phyloP scores from a whole-genome alignment of 2,329 filamentous ascomycete species.

The Claviceps humidiphila region DNA sequence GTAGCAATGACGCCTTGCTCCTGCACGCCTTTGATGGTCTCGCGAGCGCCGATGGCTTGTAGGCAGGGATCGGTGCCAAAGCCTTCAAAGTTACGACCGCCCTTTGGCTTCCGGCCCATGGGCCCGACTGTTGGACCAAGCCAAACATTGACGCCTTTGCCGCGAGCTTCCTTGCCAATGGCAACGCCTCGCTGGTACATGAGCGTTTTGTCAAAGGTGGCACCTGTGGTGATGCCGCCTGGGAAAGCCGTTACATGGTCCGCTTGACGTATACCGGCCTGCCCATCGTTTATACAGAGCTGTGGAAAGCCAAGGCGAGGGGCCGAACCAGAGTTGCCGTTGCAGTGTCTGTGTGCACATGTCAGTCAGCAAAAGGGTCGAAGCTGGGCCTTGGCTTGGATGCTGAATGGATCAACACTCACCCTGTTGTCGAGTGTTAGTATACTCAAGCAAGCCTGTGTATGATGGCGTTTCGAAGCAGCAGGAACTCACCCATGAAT shows the following conservation, averaged over 20 bases:
- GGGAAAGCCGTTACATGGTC: constrained; percentile 69
- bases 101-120: constrained; percentile 57
- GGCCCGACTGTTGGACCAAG: constrained; percentile 60
- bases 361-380: background rate
- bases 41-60: constrained; percentile 62
- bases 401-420: background rate
- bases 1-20: constrained; percentile 43
- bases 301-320: constrained; percentile 57
- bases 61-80: constrained; percentile 60
- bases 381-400: background rate
- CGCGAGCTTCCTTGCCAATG: constrained; percentile 57
- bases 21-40: constrained; percentile 64
- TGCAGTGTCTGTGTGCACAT: constrained; percentile 40
- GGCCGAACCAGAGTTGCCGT: constrained; percentile 64
- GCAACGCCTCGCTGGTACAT: constrained; percentile 56
- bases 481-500: constrained; percentile 44
- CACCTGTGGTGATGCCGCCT: constrained; percentile 62
- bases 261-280: constrained; percentile 57
- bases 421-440: constrained; percentile 3
- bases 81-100: constrained; percentile 64
- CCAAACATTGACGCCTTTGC: constrained; percentile 59
- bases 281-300: constrained; percentile 59
- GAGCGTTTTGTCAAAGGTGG: constrained; percentile 61
- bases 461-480: too few species aligned
- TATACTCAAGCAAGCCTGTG: too few species aligned